phyloP scores from a whole-genome alignment of 1,139 yeast species.

The Zygosaccharomyces pseudobailii region DNA sequence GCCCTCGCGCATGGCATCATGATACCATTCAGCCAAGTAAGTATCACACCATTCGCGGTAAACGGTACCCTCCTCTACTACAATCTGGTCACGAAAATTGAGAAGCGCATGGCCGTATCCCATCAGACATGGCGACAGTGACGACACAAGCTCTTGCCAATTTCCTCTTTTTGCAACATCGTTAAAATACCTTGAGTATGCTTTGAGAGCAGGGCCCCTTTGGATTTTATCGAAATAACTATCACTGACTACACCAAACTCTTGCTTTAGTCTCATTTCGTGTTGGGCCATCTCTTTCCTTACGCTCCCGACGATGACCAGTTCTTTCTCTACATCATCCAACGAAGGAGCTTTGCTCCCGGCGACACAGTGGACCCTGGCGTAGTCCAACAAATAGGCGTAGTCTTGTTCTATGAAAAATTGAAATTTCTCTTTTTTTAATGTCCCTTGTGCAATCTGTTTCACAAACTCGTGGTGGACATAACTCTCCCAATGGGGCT shows the following conservation, averaged over 20 bases:
- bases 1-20: constrained; percentile 49
- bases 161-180: constrained; percentile 50
- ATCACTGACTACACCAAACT: constrained; percentile 41
- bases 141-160: constrained; percentile 61
- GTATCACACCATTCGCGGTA: constrained; percentile 54
- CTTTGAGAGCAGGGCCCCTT: constrained; percentile 53
- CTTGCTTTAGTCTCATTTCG: constrained; percentile 43
- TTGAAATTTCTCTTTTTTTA: constrained; percentile 49
- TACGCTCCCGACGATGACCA: constrained; percentile 49
- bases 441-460: constrained; percentile 47
- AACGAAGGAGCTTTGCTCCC: constrained; percentile 58
- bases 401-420: constrained; percentile 69
- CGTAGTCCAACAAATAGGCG: constrained; percentile 63
- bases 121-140: constrained; percentile 71
- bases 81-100: constrained; percentile 19
- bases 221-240: constrained; percentile 40
- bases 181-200: constrained; percentile 57
- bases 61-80: constrained; percentile 35
- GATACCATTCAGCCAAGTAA: constrained; percentile 55
- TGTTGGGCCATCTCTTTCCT: constrained; percentile 56
- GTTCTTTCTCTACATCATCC: constrained; percentile 48
- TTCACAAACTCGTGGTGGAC: constrained; percentile 59
- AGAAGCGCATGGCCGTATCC: constrained; percentile 56
- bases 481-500: constrained; percentile 53
- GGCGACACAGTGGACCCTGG: constrained; percentile 62